Percentiles rank a stretch among this genome's conserved stretches.
phyloP scores from a whole-genome alignment of 2,329 filamentous ascomycete species.

The Talaromyces verruculosus region DNA sequence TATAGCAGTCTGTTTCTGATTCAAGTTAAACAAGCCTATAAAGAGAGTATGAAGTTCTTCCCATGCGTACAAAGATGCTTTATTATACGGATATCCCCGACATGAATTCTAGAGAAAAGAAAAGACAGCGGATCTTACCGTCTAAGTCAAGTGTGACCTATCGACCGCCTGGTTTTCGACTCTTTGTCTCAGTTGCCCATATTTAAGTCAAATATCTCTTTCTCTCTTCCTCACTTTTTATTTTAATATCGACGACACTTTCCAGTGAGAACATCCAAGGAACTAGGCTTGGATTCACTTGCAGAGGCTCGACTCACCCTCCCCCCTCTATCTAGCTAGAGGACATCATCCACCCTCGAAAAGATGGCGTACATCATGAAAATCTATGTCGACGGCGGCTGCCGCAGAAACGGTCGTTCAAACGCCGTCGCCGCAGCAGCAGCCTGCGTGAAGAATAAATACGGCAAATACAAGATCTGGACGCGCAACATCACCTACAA shows the following conservation, averaged over 20 bases:
- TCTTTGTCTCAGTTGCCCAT: not conserved
- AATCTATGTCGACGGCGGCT: slow-evolving; percentile 12
- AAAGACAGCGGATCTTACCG: not conserved
- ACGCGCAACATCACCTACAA: not conserved
- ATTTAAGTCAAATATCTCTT: not conserved
- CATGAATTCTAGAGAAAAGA: not conserved
- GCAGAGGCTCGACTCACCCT: too few relatives aligned
- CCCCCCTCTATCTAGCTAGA: not conserved
- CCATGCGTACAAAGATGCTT: not conserved
- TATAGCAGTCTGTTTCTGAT: not conserved
- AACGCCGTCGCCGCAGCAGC: slow-evolving; percentile 1
- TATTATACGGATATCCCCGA: not conserved
- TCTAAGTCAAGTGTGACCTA: not conserved
- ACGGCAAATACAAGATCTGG: not conserved
- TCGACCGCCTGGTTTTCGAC: not conserved
- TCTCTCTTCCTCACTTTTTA: not conserved
- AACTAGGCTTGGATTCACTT: not conserved
- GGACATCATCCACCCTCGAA: not conserved
- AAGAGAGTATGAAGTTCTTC: not conserved
- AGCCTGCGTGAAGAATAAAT: not conserved
- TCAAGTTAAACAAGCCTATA: not conserved
- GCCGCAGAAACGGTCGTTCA: not conserved
- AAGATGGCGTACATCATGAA: not conserved
- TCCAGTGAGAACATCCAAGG: not conserved
- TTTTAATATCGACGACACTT: not conserved